Evolutionary conservation across 2,329 filamentous ascomycete species (phyloP).

Genomic region (Polychaeton citri): DNA sequence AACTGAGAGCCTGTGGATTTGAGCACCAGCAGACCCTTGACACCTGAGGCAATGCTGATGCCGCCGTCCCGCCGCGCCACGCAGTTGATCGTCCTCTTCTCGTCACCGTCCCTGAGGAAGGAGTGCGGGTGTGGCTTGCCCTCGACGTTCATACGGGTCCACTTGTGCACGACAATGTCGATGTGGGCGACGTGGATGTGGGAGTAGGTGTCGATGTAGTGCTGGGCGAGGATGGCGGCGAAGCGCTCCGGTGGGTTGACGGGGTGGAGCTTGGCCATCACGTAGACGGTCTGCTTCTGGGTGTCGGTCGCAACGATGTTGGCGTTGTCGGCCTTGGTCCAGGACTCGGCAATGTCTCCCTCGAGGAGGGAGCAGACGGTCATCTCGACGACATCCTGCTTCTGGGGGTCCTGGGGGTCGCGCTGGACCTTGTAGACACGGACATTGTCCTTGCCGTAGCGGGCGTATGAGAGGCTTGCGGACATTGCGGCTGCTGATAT

Average conservation of each 20-base stretch:
- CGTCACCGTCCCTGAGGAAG: conserved; percentile 79
- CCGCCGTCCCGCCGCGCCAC: conserved; percentile 52
- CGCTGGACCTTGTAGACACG: conserved; percentile 89
- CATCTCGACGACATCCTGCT: conserved; percentile 85
- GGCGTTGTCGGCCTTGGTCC: conserved; percentile 87
- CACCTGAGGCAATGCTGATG: conserved; percentile 62
- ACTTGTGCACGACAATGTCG: conserved; percentile 71
- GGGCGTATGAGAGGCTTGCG: conserved; percentile 43
- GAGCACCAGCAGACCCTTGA: conserved; percentile 72
- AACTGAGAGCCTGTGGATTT: conserved; percentile 97
- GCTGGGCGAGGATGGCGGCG: conserved; percentile 67
- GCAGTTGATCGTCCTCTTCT: conserved; percentile 73
- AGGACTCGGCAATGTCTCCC: conserved; percentile 79
- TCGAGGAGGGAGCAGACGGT: conserved; percentile 86
- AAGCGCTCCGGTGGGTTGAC: conserved; percentile 90
- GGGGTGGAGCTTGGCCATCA: conserved; percentile 85
- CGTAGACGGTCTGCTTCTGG: conserved; percentile 86
- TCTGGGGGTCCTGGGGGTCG: conserved; percentile 54
- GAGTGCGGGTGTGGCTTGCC: conserved; percentile 89
- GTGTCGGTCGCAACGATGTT: conserved; percentile 93
- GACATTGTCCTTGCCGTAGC: conserved; percentile 95
- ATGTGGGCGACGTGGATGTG: conserved; percentile 82
- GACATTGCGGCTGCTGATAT: no score
- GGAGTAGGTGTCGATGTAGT: conserved; percentile 77
- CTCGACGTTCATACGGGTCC: conserved; percentile 78